Evolutionary conservation across 1,284 basidiomycete genomes (phyloP), one percentile per base, ranked within the genome.

Genomic region (Cutaneotrichosporon sp.): DNA sequence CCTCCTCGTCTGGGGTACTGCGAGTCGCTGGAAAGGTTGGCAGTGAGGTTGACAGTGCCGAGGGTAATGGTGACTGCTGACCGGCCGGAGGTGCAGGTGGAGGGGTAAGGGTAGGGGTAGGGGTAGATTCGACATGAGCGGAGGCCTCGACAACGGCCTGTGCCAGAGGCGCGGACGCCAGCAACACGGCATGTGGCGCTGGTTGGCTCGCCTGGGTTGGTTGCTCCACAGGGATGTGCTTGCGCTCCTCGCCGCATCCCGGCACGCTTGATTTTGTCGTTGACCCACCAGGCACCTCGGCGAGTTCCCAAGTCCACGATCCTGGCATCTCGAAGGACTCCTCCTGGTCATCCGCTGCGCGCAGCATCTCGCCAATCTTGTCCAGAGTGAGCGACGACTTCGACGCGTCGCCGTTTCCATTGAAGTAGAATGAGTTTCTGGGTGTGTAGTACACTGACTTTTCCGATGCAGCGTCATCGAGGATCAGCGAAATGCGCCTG

Each of bases 391-490:
- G 55, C 22, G 55, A 21, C 18, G 55, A 36, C 16, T 13, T 31
- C 52, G 52, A 55, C 22, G 6, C 53, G 11, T 31, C 18, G 10
- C 49, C 49, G 2, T 42, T 47, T 18, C 13, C 9, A 26, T 58
- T 30, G 6, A 53, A 56, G 21, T 64, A 61, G 26, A 66, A 31
- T 13, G 66, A 67, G 47, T 61, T 56, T 1, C 61, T 58, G 0
- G 67, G 67, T 16, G 65, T 65, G 52, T 61, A 64, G 51, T 53
- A 64, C 14, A 34, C 56, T 13, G 63, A 61, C 21, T 59, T 36
- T 7, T 63, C 65, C 4, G 65, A 63, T 16, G 53, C 40, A 10
- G 64, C 47, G 31, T 59, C 59, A 47, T 52, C 52, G 18, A 46
- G 26, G n/a, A 56, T n/a, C 10, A 40, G 36, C n/a, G 55, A 56